Conservation (phyloP, 441 rosid species). For the Croton setiger region DNA sequence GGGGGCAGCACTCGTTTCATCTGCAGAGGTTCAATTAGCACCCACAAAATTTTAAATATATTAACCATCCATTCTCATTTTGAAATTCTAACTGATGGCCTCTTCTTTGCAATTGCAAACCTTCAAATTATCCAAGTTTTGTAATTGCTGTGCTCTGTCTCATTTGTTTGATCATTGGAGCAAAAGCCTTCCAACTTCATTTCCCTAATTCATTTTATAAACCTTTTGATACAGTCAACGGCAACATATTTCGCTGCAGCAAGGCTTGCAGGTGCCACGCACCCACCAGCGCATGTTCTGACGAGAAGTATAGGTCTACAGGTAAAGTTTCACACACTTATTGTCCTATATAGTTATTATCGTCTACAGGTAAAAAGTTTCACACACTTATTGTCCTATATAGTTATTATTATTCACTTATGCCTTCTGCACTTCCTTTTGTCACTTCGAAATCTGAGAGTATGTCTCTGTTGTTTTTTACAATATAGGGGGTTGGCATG, state of each 20-base stretch:
- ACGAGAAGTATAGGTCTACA: constrained; percentile 88
- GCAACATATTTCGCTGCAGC: constrained; percentile 81
- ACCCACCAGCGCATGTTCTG: constrained; percentile 84
- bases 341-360: background rate
- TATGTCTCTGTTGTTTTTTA: constrained; percentile 6
- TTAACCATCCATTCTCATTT: background rate
- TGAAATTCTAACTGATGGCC: background rate
- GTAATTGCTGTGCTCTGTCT: background rate
- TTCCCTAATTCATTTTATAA: background rate
- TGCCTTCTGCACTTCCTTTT: background rate
- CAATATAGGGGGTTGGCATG: constrained; percentile 68
- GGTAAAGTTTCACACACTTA: constrained; percentile 32
- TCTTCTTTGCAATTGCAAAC: background rate
- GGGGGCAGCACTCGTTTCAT: constrained; percentile 84
- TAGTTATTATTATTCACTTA: background rate
- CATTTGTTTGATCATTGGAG: background rate
- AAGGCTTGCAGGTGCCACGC: constrained; percentile 87
- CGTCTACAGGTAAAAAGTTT: constrained; percentile 66
- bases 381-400: background rate
- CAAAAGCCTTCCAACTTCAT: background rate
- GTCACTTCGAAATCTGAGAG: constrained; percentile 1
- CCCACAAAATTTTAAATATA: background rate
- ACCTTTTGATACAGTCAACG: constrained; percentile 59
- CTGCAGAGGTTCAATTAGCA: constrained; percentile 63
- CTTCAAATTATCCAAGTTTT: background rate